Base-by-base conservation (phyloP, 208 protist genomes). In the Leptomonas pyrrhocoris region DNA sequence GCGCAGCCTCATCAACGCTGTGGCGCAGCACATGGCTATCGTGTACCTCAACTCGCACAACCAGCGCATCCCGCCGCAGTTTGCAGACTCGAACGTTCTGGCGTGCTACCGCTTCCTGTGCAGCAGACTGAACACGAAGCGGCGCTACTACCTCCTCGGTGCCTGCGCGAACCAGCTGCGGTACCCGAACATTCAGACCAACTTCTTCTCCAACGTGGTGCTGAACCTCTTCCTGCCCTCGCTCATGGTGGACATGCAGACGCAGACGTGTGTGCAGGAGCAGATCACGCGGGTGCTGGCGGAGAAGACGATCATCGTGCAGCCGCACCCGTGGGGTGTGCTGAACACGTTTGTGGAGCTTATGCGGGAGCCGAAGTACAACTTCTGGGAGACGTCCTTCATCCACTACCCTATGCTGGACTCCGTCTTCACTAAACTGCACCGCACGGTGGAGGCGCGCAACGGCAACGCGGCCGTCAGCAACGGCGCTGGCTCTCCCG, bases 271-370 rank as follows among this genome's bases (percentile, higher is more conserved):
- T 38, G 88, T 99, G 40, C 94, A 99, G 78, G 98, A 99, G 82
- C 98, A 99, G 77, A 97, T 98, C 54, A 96, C 90, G 16, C 90
- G 97, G 36, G 97, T 99, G 19, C 81, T 99, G 19, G 87, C 98
- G 25, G 97, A 99, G 86, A 94, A 99, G 66, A 92, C 99, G 18
- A 97, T 99, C 57, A 98, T 98, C 30, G 92, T 98, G 74, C 91
- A 98, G 67, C 98, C 98, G 34, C 98, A 99, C 82, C 98, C 98
- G 46, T 99, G 99, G 98, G 99, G 99, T 27, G 79, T 99, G 40
- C 88, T 99, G 27, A 99, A 98, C 81, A 99, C 98, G 18, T 99
- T 99, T 78, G 98, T 99, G 67, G 98, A 99, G 81, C 84, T 99
- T 34, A 98, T 99, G 86, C 98, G 99, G 62, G 98, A 99, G 58